phyloP scores from a whole-genome alignment of 441 rosid species.

The Adansonia rubrostipa region DNA sequence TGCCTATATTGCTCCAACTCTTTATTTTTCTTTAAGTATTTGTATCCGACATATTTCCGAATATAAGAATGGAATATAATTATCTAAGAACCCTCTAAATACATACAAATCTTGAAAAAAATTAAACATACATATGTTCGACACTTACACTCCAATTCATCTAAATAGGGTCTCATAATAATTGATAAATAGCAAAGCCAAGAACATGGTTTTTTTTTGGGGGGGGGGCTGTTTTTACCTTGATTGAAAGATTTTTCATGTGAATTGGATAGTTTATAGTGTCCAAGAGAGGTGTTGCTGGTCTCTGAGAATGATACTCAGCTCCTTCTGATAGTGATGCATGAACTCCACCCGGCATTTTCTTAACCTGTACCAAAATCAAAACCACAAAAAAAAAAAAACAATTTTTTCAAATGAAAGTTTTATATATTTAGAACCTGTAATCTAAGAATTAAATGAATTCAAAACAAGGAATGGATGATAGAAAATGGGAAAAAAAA shows the following conservation, averaged over 20 bases:
- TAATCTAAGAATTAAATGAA: constrained; percentile 11
- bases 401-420: constrained; percentile 33
- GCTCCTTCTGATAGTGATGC: constrained; percentile 81
- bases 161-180: too few relatives aligned
- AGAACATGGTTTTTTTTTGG: neutral
- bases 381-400: constrained; percentile 28
- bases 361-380: constrained; percentile 54
- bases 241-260: constrained; percentile 87
- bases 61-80: too few relatives aligned
- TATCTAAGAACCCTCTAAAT: too few relatives aligned
- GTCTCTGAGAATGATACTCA: constrained; percentile 74
- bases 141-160: too few relatives aligned
- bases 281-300: constrained; percentile 90
- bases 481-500: neutral
- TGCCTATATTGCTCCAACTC: too few relatives aligned
- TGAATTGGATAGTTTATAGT: constrained; percentile 90
- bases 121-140: too few relatives aligned
- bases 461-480: constrained; percentile 3
- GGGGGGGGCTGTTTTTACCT: constrained; percentile 47
- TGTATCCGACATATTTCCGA: too few relatives aligned
- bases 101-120: too few relatives aligned
- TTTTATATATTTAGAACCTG: neutral
- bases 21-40: too few relatives aligned
- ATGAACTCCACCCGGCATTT: constrained; percentile 49
- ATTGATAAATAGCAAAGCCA: neutral